Evolutionary conservation across 2,329 filamentous ascomycete genomes (phyloP).

Genomic region (Coniella vitis): DNA sequence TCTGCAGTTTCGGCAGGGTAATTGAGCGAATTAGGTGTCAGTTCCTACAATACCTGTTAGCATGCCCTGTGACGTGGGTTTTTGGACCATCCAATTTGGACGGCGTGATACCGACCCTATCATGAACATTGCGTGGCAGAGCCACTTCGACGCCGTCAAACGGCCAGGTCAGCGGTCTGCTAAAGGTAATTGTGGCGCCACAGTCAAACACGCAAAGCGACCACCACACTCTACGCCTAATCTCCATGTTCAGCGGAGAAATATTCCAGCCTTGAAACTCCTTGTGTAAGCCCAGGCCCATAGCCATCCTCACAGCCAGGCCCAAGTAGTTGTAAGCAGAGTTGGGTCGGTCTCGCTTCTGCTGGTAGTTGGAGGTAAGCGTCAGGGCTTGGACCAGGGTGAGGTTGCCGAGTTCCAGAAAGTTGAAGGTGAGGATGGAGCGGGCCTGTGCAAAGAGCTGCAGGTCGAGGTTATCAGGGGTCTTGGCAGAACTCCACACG

Average conservation of each 20-base stretch:
- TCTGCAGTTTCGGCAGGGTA: conserved; percentile 29
- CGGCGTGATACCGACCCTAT: conserved; percentile 16
- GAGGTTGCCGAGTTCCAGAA: conserved; percentile 19
- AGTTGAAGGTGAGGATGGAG: conserved; percentile 17
- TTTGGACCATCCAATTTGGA: background rate
- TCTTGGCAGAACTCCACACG: conserved; percentile 15
- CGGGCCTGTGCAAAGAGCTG: conserved; percentile 41
- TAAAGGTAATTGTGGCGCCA: conserved; percentile 32
- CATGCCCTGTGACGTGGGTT: background rate
- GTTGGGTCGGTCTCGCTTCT: conserved; percentile 44
- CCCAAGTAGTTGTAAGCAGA: conserved; percentile 44
- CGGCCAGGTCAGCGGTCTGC: conserved; percentile 22
- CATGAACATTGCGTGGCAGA: conserved; percentile 20
- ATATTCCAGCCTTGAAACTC: conserved; percentile 32
- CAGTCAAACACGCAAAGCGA: conserved; percentile 35
- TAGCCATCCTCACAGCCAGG: conserved; percentile 40
- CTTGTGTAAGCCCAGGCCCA: conserved; percentile 41
- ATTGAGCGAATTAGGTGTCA: conserved; percentile 28
- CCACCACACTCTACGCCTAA: conserved; percentile 32
- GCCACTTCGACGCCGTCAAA: conserved; percentile 21
- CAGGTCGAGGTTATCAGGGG: conserved; percentile 34
- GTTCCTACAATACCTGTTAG: conserved; percentile 15
- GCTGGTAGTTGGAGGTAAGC: conserved; percentile 27
- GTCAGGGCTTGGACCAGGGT: conserved; percentile 27
- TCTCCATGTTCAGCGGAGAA: conserved; percentile 26